A percentile compares a stretch with the other conserved stretches of the same genome.
Evolutionary conservation across 225 moss, liverwort and hornwort genomes (phyloP).

Genomic region (Rhytidiadelphus loreus): DNA sequence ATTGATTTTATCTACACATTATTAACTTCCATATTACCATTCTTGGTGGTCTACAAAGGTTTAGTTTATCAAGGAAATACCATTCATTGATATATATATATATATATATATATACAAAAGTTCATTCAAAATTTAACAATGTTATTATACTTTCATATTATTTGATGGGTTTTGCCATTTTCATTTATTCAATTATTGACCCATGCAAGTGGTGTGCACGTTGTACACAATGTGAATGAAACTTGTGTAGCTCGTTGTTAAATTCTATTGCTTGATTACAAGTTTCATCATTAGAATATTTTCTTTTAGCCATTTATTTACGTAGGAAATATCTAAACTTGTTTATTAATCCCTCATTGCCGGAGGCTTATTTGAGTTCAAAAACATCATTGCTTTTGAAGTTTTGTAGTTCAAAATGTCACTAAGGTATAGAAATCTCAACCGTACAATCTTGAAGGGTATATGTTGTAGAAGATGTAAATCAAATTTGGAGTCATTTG

Average conservation of each 20-base stretch:
- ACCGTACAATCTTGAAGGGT: too few species aligned
- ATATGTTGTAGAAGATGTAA: too few species aligned
- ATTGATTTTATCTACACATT: background rate
- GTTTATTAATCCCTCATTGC: background rate
- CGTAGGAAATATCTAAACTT: background rate
- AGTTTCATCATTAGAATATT: background rate
- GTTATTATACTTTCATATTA: background rate
- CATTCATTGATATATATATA: background rate
- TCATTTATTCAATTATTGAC: background rate
- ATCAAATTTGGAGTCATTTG: too few species aligned
- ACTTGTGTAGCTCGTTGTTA: background rate
- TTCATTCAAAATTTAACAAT: background rate
- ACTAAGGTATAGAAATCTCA: too few species aligned
- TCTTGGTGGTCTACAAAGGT: background rate
- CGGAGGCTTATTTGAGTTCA: too few species aligned
- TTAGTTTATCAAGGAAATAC: background rate
- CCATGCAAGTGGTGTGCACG: fast-evolving
- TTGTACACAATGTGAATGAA: background rate
- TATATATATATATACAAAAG: background rate
- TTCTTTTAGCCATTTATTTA: background rate
- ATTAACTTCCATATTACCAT: background rate
- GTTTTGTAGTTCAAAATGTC: too few species aligned
- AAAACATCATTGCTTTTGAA: too few species aligned
- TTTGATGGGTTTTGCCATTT: background rate
- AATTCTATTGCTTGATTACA: background rate